Conservation (phyloP, 2,329 filamentous ascomycete species). For the Neofusicoccum ribis region DNA sequence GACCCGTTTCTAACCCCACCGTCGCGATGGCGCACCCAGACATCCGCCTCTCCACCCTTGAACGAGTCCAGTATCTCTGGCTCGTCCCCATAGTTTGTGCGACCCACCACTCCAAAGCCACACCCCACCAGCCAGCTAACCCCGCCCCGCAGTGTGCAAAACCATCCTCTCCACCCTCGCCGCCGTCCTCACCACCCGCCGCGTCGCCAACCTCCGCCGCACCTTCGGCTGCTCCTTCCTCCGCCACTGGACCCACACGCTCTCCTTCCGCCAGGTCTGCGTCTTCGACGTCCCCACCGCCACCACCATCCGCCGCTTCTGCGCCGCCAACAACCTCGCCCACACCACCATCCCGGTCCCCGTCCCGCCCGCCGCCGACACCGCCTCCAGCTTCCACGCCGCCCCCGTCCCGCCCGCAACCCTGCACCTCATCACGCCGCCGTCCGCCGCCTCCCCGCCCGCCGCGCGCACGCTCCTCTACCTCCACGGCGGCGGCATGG, state of each 20-base stretch:
- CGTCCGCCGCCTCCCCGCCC: slow-evolving; percentile 22
- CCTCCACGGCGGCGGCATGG: slow-evolving; percentile 45
- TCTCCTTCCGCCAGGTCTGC: slow-evolving; percentile 31
- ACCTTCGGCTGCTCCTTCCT: slow-evolving; percentile 29
- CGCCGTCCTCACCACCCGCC: slow-evolving; percentile 24
- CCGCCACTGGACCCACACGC: slow-evolving; percentile 27
- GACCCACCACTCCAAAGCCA: background rate
- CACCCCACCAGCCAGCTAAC: background rate
- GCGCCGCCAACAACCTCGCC: background rate
- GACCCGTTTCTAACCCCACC: too few relatives aligned
- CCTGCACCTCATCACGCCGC: slow-evolving; percentile 9
- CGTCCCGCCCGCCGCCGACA: background rate
- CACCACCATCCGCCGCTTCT: slow-evolving; percentile 24
- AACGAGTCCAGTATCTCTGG: background rate
- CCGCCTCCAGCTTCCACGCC: background rate
- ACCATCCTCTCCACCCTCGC: slow-evolving; percentile 28
- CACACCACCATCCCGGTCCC: background rate
- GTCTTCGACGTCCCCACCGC: slow-evolving; percentile 28
- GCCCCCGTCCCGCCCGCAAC: slow-evolving; percentile 23
- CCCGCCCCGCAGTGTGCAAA: background rate
- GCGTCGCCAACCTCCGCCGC: slow-evolving; percentile 30
- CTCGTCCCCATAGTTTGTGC: background rate
- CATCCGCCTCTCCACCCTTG: background rate
- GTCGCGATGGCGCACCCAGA: background rate
- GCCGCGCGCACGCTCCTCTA: slow-evolving; percentile 25